phyloP scores from a whole-genome alignment of 192 early-diverging fungal genomes.

The Podila verticillata region DNA sequence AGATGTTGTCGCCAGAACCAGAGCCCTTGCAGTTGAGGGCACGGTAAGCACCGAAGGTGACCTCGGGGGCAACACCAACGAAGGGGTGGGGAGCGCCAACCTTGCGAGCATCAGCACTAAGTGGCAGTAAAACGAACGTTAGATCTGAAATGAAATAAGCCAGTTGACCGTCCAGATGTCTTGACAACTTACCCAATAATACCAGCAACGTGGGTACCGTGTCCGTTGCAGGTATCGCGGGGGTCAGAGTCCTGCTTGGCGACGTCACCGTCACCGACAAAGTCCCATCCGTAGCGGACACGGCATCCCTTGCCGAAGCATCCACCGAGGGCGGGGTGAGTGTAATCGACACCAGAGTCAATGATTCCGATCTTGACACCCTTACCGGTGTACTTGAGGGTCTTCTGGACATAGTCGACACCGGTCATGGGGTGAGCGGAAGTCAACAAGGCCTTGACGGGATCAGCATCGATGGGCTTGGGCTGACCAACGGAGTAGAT shows the following conservation, averaged over 20 bases:
- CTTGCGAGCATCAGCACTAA: constrained; percentile 57
- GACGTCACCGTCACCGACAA: constrained; percentile 64
- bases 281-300: constrained; percentile 68
- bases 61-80: constrained; percentile 74
- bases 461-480: constrained; percentile 8
- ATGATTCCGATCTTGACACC: constrained; percentile 74
- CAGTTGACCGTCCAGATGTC: too few species aligned
- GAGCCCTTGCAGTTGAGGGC: constrained; percentile 65
- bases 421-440: constrained; percentile 60
- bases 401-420: constrained; percentile 55
- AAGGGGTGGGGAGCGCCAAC: constrained; percentile 53
- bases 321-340: constrained; percentile 67
- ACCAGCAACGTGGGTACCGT: constrained; percentile 76
- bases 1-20: constrained; percentile 62
- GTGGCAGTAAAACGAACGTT: too few species aligned
- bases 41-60: constrained; percentile 72
- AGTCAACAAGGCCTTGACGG: constrained; percentile 16
- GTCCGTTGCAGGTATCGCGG: constrained; percentile 66
- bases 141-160: too few species aligned
- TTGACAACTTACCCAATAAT: constrained; percentile 28
- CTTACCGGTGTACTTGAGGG: constrained; percentile 64
- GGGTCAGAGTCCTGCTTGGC: constrained; percentile 57
- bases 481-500: constrained; percentile 18
- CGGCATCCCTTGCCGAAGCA: constrained; percentile 69
- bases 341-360: constrained; percentile 77